A percentile compares a stretch with the other conserved stretches of the same genome.
Evolutionary conservation across 129 eudicot genomes (phyloP).

Genomic region (Pittosporum tobira): DNA sequence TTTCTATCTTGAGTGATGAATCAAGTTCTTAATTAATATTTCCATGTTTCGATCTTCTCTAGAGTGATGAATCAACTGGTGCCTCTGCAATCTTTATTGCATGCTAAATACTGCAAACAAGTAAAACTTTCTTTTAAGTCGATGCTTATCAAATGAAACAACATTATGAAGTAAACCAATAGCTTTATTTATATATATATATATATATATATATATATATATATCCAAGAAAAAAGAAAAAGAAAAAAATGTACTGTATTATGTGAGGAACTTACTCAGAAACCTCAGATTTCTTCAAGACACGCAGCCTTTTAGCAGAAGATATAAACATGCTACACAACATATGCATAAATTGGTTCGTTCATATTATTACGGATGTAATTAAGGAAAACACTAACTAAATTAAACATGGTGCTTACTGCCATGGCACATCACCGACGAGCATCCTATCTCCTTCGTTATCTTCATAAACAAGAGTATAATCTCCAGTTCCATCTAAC

Average conservation of each 20-base stretch:
- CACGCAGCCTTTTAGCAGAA: slow-evolving; percentile 81
- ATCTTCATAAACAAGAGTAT: slow-evolving; percentile 88
- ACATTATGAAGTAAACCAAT: too few relatives aligned
- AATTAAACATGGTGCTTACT: slow-evolving; percentile 43
- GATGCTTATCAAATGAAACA: neutral
- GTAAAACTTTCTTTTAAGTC: neutral
- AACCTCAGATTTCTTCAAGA: slow-evolving; percentile 69
- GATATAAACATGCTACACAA: slow-evolving; percentile 76
- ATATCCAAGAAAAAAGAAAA: too few relatives aligned
- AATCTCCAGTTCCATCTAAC: slow-evolving; percentile 75
- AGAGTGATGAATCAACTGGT: neutral
- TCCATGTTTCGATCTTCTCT: too few relatives aligned
- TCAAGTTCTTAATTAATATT: too few relatives aligned
- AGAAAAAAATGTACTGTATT: neutral
- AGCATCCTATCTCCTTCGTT: slow-evolving; percentile 98
- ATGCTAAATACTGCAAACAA: neutral
- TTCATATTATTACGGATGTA: neutral
- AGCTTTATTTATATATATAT: too few relatives aligned
- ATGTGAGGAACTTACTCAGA: slow-evolving; percentile 22
- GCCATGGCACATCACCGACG: slow-evolving; percentile 98
- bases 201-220: too few relatives aligned
- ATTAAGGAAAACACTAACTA: neutral
- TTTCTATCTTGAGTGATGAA: too few relatives aligned
- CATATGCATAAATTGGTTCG: neutral
- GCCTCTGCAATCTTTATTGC: slow-evolving; percentile 5